phyloP scores from a whole-genome alignment of 2,329 filamentous ascomycete genomes.

The Cordyceps tenuipes region DNA sequence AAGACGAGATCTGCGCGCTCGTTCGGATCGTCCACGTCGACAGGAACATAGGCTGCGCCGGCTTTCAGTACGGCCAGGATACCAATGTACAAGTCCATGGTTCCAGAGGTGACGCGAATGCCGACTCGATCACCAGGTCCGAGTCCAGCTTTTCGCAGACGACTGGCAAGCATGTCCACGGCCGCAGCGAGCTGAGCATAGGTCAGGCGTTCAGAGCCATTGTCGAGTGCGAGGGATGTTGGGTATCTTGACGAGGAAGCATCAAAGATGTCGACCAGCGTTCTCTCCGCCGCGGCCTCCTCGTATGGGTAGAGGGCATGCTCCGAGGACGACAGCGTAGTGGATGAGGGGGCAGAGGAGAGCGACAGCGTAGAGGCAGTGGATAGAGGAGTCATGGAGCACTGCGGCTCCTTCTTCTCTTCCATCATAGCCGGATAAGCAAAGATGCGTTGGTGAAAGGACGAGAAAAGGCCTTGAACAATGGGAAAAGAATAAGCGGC shows the following conservation, averaged over 20 bases:
- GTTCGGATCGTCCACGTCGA: constrained; percentile 18
- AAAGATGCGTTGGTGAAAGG: background rate
- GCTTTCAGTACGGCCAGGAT: constrained; percentile 16
- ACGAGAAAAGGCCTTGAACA: background rate
- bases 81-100: constrained; percentile 15
- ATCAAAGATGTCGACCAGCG: constrained; percentile 16
- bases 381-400: background rate
- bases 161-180: constrained; percentile 6
- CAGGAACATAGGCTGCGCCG: constrained; percentile 17
- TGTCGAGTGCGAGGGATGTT: constrained; percentile 14
- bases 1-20: constrained; percentile 17
- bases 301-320: constrained; percentile 4
- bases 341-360: background rate
- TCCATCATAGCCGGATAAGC: background rate
- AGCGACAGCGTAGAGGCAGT: background rate
- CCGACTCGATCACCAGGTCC: constrained; percentile 16
- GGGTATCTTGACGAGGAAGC: constrained; percentile 12
- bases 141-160: constrained; percentile 13
- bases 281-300: constrained; percentile 8
- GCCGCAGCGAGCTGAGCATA: constrained; percentile 11
- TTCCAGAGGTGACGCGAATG: constrained; percentile 16
- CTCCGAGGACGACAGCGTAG: background rate
- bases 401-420: background rate
- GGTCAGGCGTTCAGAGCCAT: constrained; percentile 12
- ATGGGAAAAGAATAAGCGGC: background rate